A percentile compares a stretch with the other conserved stretches of the same genome.
Conservation (phyloP, 75 land plant genomes). For the Picea glauca region DNA sequence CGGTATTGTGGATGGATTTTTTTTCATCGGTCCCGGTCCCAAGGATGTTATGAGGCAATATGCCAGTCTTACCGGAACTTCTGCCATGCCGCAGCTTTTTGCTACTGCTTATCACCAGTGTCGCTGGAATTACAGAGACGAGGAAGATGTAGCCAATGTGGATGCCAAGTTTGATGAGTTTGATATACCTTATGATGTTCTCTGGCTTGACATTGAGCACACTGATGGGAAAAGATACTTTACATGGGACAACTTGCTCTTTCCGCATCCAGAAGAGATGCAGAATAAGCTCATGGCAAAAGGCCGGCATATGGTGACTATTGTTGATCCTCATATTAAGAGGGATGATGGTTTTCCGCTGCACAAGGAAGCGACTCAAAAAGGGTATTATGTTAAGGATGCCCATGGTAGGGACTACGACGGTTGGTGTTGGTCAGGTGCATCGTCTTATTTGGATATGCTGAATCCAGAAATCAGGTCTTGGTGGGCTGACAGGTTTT, state of each 20-base stretch:
- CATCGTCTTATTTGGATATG: conserved; percentile 91
- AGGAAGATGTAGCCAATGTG: conserved; percentile 86
- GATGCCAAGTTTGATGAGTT: conserved; percentile 90
- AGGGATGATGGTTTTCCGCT: conserved; percentile 71
- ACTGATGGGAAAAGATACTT: conserved; percentile 96
- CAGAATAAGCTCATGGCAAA: conserved; percentile 85
- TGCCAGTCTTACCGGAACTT: conserved; percentile 64
- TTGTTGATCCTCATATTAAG: conserved; percentile 99
- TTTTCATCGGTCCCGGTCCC: conserved; percentile 90
- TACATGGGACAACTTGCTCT: conserved; percentile 84
- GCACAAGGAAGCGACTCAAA: conserved; percentile 86
- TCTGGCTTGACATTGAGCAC: conserved; percentile 99
- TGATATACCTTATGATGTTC: conserved; percentile 96
- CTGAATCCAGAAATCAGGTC: conserved; percentile 84
- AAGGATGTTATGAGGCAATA: conserved; percentile 91
- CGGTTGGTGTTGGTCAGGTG: conserved; percentile 99
- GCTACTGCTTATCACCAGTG: conserved; percentile 95
- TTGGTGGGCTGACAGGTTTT: conserved; percentile 97
- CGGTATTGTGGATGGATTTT: conserved; percentile 87
- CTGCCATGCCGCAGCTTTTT: conserved; percentile 86
- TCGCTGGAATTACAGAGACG: conserved; percentile 98
- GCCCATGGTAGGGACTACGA: conserved; percentile 77
- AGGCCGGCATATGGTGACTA: conserved; percentile 95
- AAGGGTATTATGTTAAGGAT: conserved; percentile 95
- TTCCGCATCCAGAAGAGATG: conserved; percentile 94